Base-by-base conservation (phyloP, 2,329 filamentous ascomycete genomes). In the Fusarium sp. region DNA sequence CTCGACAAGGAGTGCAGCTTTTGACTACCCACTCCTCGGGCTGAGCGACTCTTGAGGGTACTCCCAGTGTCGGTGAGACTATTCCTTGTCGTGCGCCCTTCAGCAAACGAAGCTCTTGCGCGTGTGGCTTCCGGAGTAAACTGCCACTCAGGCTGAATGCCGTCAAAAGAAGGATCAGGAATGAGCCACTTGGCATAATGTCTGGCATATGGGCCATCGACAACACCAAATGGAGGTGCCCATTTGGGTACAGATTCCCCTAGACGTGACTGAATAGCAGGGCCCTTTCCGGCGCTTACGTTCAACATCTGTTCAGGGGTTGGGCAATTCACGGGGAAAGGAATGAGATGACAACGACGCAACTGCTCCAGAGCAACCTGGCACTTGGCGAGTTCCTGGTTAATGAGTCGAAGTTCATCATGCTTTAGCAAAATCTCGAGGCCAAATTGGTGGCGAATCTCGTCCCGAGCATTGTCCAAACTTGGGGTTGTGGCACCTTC, bases 131-230 rank as follows among this genome's bases (percentile, higher is more conserved):
- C 82, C 59, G 78, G 68, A 47, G 79, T 77, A 32, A 79, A 79
- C 58, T 81, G 79, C 73, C 79, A 78, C 70, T 85, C 82, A 44
- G 82, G 82, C 61, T 84, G 80, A 39, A 85, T 76, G 59, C 91
- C 92, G 77, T 97, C 95, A 78, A 98, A 98, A 48, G 88, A 88
- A 58, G 92, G 87, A 79, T 97, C 94, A 51, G 92, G 92, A 62
- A 98, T 90, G 71, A 99, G 88, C 96, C 96, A 99, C 83, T 92
- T 93, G 76, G 93, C 90, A 80, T 97, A 97, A 81, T 98, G 96
- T 71, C 94, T 90, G 63, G 94, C 90, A 80, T 98, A 98, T 4
- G 96, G 94, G 13, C 96, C 96, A 73, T 97, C 93, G 17, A 90
- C 89, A 57, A 97, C 93, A 70, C 95, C 95, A 83, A 94, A 97